Conservation (phyloP, 208 protist species). For the Leishmania lainsoni region DNA sequence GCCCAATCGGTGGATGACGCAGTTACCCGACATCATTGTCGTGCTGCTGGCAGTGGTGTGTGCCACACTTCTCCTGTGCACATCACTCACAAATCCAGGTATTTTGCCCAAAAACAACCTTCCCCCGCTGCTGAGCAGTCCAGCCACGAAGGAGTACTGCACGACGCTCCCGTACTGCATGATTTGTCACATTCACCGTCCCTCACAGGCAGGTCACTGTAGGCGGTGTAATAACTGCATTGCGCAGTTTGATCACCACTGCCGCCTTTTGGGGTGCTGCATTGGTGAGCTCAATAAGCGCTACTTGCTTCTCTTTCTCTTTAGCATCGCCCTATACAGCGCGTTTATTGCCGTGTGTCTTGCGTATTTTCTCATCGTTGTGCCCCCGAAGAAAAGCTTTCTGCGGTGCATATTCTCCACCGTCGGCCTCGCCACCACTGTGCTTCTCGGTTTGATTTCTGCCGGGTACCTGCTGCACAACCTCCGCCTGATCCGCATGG, state of each 20-base stretch:
- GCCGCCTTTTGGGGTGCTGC: constrained; percentile 35
- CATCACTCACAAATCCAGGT: constrained; percentile 31
- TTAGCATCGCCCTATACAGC: constrained; percentile 15
- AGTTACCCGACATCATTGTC: constrained; percentile 24
- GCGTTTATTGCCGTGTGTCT: constrained; percentile 18
- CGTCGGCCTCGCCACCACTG: constrained; percentile 15
- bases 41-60: constrained; percentile 16
- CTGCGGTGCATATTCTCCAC: constrained; percentile 27
- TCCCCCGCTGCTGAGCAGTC: constrained; percentile 13
- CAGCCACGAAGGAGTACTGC: constrained; percentile 25
- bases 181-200: constrained; percentile 35
- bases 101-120: constrained; percentile 27
- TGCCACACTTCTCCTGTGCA: constrained; percentile 20
- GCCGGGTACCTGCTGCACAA: constrained; percentile 31
- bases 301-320: constrained; percentile 35
- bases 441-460: constrained; percentile 14
- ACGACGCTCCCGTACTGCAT: constrained; percentile 31
- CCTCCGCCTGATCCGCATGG: constrained; percentile 35
- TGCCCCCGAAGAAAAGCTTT: constrained; percentile 12
- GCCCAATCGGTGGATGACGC: constrained; percentile 23
- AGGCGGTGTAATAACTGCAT: constrained; percentile 38
- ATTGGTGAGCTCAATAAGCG: constrained; percentile 35
- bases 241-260: constrained; percentile 35
- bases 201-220: constrained; percentile 32
- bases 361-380: constrained; percentile 22